Evolutionary conservation across 148 eudicot species (phyloP).

Genomic region (Pouteria glomerata): DNA sequence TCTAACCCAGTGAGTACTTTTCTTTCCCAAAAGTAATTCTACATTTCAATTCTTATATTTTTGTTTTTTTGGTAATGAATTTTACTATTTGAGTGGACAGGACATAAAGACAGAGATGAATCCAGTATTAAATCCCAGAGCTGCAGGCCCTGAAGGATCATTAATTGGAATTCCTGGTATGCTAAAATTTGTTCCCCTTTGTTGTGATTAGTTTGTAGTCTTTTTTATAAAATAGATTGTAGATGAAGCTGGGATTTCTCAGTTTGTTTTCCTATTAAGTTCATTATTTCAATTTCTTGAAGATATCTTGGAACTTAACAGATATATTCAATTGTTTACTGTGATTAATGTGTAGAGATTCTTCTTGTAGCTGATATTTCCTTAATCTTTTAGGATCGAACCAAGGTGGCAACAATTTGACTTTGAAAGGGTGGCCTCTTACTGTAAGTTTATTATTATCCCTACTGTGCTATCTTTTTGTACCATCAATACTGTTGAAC

Average conservation of each 20-base stretch:
- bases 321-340: not conserved
- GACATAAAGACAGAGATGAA: constrained; percentile 57
- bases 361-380: constrained; percentile 17
- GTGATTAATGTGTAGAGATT: not conserved
- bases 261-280: not conserved
- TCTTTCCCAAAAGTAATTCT: not conserved
- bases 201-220: not conserved
- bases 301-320: not conserved
- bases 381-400: constrained; percentile 47
- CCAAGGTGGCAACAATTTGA: constrained; percentile 58
- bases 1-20: constrained; percentile 34
- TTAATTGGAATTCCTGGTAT: constrained; percentile 63
- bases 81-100: constrained; percentile 41
- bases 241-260: not conserved
- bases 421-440: constrained; percentile 83
- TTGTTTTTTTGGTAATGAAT: constrained; percentile 2
- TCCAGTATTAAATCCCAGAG: constrained; percentile 43
- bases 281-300: not conserved
- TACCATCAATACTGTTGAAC: not conserved
- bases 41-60: not conserved
- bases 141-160: constrained; percentile 57
- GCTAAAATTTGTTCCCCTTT: not conserved
- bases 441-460: constrained; percentile 40
- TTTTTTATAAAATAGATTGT: not conserved
- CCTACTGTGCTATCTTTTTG: not conserved